Conservation (phyloP, 2,329 filamentous ascomycete species). For the Chrysoporthe puriensis region DNA sequence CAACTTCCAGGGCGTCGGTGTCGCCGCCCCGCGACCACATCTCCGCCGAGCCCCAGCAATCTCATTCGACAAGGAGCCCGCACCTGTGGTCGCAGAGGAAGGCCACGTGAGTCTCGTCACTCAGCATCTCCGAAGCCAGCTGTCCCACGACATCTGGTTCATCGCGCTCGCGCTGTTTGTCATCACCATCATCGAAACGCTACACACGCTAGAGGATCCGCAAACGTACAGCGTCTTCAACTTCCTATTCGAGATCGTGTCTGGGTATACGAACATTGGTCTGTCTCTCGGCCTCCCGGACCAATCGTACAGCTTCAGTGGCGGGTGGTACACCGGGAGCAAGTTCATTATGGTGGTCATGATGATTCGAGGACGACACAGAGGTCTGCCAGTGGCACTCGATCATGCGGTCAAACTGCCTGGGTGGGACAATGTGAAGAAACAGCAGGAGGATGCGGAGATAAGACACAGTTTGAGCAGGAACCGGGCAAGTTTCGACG, state of each 20-base stretch:
- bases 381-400: constrained; percentile 58
- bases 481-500: constrained; percentile 9
- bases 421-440: constrained; percentile 39
- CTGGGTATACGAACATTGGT: constrained; percentile 27
- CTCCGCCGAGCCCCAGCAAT: constrained; percentile 23
- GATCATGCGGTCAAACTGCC: constrained; percentile 54
- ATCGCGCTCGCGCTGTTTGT: constrained; percentile 63
- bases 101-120: constrained; percentile 30
- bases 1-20: constrained; percentile 33
- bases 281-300: constrained; percentile 19
- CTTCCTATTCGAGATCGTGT: constrained; percentile 60
- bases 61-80: constrained; percentile 21
- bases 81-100: constrained; percentile 21
- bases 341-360: constrained; percentile 28
- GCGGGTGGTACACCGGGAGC: constrained; percentile 26
- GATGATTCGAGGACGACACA: constrained; percentile 55
- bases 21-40: constrained; percentile 24
- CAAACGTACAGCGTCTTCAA: constrained; percentile 62
- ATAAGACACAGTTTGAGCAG: constrained; percentile 23
- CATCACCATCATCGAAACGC: constrained; percentile 63
- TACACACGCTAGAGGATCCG: constrained; percentile 55
- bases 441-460: constrained; percentile 26
- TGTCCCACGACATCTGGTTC: constrained; percentile 70
- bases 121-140: constrained; percentile 64
- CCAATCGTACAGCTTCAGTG: constrained; percentile 24